Evolutionary conservation across 148 eudicot species (phyloP).

Genomic region (Hydrangea macrophylla): DNA sequence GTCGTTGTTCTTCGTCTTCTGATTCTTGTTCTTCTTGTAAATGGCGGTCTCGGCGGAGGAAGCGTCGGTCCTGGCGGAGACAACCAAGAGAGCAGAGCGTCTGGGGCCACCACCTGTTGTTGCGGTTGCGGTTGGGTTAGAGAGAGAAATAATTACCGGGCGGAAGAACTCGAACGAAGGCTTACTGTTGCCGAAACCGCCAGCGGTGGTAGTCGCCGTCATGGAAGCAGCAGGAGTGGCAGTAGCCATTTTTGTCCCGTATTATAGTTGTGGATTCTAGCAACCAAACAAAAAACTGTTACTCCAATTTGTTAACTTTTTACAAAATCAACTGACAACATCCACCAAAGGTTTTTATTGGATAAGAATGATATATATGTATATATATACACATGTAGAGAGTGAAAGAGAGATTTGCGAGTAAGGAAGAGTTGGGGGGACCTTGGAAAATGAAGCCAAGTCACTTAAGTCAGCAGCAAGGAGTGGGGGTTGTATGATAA

Average conservation of each 20-base stretch:
- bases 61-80: slow-evolving; percentile 13
- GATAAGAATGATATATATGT: background rate
- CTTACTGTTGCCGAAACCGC: background rate
- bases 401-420: background rate
- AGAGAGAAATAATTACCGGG: background rate
- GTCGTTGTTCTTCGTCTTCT: slow-evolving; percentile 24
- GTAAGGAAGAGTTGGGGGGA: background rate
- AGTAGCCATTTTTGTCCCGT: background rate
- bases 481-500: too few relatives aligned
- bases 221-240: background rate
- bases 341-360: too few relatives aligned
- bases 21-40: slow-evolving; percentile 21
- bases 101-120: background rate
- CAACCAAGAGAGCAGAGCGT: background rate
- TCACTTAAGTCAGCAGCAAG: too few relatives aligned
- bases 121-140: background rate
- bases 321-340: too few relatives aligned
- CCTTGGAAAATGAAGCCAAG: background rate
- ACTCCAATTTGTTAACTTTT: too few relatives aligned
- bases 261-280: background rate
- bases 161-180: too few relatives aligned
- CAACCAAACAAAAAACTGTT: background rate
- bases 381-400: background rate
- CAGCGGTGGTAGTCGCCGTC: too few relatives aligned
- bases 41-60: slow-evolving; percentile 17